phyloP scores from a whole-genome alignment of 2,329 filamentous ascomycete species.

The Penicillium capsulatum region DNA sequence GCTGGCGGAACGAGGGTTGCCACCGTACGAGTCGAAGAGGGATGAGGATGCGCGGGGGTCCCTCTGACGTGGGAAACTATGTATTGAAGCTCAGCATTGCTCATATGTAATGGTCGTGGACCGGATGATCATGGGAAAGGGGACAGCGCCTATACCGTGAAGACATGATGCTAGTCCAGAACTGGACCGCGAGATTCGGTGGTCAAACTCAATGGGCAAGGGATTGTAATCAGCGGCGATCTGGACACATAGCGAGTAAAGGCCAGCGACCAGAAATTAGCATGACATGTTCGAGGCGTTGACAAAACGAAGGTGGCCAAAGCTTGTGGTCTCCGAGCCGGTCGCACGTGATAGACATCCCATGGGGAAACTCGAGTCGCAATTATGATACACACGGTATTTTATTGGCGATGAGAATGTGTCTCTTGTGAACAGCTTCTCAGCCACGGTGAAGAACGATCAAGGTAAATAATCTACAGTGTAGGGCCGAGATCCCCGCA shows the following conservation, averaged over 20 bases:
- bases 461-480: no score
- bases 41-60: slow-evolving; percentile 64
- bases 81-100: neutral
- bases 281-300: slow-evolving; percentile 5
- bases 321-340: slow-evolving; percentile 13
- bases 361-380: no score
- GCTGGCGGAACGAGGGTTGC: slow-evolving; percentile 44
- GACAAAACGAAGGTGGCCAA: slow-evolving; percentile 25
- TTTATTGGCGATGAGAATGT: no score
- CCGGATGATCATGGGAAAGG: slow-evolving; percentile 4
- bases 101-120: no score
- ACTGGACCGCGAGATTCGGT: no score
- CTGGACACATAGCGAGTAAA: slow-evolving; percentile 10
- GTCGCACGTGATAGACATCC: slow-evolving; percentile 20
- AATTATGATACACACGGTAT: no score
- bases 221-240: neutral
- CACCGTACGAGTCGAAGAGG: slow-evolving; percentile 71
- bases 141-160: slow-evolving; percentile 30
- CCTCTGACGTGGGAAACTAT: slow-evolving; percentile 63
- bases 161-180: slow-evolving; percentile 25
- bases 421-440: no score
- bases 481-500: no score
- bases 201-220: no score
- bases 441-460: no score
- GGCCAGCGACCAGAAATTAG: slow-evolving; percentile 1